Evolutionary conservation across 805 yeast species (phyloP).

Genomic region (Pichia scutulata): DNA sequence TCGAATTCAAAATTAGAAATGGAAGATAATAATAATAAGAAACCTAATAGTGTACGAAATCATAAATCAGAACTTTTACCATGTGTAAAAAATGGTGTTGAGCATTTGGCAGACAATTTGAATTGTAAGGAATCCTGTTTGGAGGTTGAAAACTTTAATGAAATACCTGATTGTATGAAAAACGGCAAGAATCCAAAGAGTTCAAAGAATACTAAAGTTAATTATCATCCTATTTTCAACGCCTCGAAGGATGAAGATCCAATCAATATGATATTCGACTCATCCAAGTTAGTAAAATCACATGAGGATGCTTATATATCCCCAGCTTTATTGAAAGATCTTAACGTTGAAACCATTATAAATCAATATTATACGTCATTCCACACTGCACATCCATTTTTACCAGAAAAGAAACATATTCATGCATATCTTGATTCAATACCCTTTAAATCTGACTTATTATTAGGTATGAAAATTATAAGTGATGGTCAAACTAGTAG

Average conservation of each 20-base stretch:
- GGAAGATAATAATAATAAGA: not conserved
- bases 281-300: conserved; percentile 8
- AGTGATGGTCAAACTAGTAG: conserved; percentile 40
- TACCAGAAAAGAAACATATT: conserved; percentile 35
- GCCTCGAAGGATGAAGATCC: conserved; percentile 22
- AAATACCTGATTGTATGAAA: conserved; percentile 25
- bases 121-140: conserved; percentile 24
- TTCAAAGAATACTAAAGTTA: conserved; percentile 10
- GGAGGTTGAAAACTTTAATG: conserved; percentile 20
- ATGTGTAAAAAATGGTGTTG: conserved; percentile 23
- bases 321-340: conserved; percentile 20
- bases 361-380: conserved; percentile 31
- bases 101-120: conserved; percentile 14
- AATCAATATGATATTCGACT: conserved; percentile 22
- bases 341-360: conserved; percentile 23
- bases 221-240: conserved; percentile 27
- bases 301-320: conserved; percentile 24
- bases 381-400: conserved; percentile 39
- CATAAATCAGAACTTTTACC: conserved; percentile 19
- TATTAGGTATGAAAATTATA: conserved; percentile 40
- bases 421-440: conserved; percentile 26
- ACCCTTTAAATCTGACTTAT: conserved; percentile 33
- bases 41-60: not conserved
- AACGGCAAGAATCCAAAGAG: conserved; percentile 5
- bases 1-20: not conserved